phyloP scores from a whole-genome alignment of 2,329 filamentous ascomycete genomes.

The Pseudogymnoascus sp. region DNA sequence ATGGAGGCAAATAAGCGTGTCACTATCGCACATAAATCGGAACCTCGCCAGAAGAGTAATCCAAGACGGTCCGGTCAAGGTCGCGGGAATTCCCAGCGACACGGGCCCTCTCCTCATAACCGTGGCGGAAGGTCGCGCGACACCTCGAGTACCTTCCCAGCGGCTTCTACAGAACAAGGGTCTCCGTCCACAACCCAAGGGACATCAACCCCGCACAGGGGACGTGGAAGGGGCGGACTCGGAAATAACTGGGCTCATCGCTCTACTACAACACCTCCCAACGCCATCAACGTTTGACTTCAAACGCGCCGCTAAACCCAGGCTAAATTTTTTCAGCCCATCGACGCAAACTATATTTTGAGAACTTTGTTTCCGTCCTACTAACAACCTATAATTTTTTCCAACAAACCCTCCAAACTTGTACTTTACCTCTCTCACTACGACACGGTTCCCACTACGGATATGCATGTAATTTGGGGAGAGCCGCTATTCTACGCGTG shows the following conservation, averaged over 20 bases:
- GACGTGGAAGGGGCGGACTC: conserved; percentile 22
- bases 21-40: conserved; percentile 30
- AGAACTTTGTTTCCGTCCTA: conserved; percentile 4
- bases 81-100: conserved; percentile 20
- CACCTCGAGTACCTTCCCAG: conserved; percentile 19
- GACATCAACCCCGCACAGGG: conserved; percentile 16
- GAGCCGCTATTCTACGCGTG: conserved; percentile 6
- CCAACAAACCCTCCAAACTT: conserved; percentile 5
- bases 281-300: conserved; percentile 6
- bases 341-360: conserved; percentile 7
- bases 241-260: conserved; percentile 7
- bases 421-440: conserved; percentile 5
- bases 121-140: conserved; percentile 26
- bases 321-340: background rate
- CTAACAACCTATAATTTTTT: conserved; percentile 2
- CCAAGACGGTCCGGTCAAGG: conserved; percentile 23
- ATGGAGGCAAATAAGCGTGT: conserved; percentile 35
- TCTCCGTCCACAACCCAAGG: conserved; percentile 19
- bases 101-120: conserved; percentile 21
- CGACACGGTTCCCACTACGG: conserved; percentile 1
- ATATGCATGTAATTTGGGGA: conserved; percentile 8
- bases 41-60: conserved; percentile 25
- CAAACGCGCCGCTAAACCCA: background rate
- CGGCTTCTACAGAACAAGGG: conserved; percentile 20
- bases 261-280: background rate